Conservation (phyloP, 73 alveolate species). For the Tetrahymena borealis region DNA sequence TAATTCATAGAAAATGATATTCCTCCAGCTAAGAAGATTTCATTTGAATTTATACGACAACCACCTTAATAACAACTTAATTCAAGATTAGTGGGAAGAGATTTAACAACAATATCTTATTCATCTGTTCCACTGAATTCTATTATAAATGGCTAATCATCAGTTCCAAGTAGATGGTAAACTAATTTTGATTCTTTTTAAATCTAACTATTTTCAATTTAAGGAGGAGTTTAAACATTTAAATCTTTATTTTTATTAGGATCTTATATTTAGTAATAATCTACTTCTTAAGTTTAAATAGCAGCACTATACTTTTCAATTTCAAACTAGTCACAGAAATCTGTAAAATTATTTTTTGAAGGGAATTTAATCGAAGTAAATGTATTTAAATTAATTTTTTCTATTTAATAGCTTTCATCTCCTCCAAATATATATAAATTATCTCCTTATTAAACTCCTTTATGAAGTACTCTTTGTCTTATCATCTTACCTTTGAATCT, state of each 20-base stretch:
- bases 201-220: background rate
- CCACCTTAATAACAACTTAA: background rate
- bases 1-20: background rate
- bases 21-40: background rate
- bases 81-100: background rate
- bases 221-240: background rate
- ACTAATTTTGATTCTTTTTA: background rate
- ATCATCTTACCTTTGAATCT: background rate
- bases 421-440: background rate
- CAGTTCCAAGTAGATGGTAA: background rate
- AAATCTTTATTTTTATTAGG: background rate
- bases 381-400: background rate
- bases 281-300: background rate
- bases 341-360: background rate
- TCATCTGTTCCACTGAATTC: background rate
- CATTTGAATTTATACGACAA: background rate
- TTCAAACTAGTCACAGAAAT: background rate
- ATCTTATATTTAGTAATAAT: background rate
- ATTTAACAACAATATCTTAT: background rate
- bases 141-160: background rate
- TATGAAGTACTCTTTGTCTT: background rate
- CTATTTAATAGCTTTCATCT: background rate
- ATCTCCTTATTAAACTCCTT: background rate
- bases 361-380: background rate
- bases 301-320: background rate